Base-by-base conservation (phyloP, 192 early-diverging fungal species). In the Gamsiella multidivaricata region DNA sequence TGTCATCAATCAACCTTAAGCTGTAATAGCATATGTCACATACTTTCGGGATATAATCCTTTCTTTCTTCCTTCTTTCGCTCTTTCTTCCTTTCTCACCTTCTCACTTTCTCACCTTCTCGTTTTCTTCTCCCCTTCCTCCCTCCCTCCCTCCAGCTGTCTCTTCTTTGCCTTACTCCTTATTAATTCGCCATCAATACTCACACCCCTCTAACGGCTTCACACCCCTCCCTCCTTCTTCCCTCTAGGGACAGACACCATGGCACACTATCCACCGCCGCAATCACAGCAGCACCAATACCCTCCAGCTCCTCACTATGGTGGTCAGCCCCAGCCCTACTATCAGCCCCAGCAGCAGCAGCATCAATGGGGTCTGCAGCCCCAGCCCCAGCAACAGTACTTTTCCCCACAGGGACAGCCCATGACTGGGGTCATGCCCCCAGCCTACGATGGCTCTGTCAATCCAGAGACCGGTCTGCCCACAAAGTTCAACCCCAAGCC, bases 401-500 rank as follows among this genome's bases (percentile, higher is more conserved):
- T 53, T 39, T 36, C 43, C 0, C 54, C 61, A 4, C 76, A 79
- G 34, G 61, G 62, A 2, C 76, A 66, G 22, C 68, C 53, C 18
- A 42, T 55, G 58, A 31, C 67, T 6, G 46, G 36, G 26, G 54
- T 36, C 22, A 34, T 47, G 20, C 71, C 66, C 12, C 74, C 79
- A 29, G 59, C 22, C 9, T 68, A 71, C 23, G 58, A 73, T 18
- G 72, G 72, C 23, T 25, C 65, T 36, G 49, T 78, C 49, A 78
- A 78, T 61, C 74, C 74, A 18, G 74, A 78, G 11, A 64, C 74
- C 0, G 74, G 74, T 5, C 66, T 78, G 12, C 74, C 74, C 47
- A 25, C 74, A 22, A 81, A 81, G 50, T 81, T 74, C 70, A 74
- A 74, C 43, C 70, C 80, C 28, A 81, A 69, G 46, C 80, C 80